Evolutionary conservation across 805 yeast species (phyloP), one percentile per base, ranked within the genome.

Genomic region (Hanseniaspora jakobsenii): DNA sequence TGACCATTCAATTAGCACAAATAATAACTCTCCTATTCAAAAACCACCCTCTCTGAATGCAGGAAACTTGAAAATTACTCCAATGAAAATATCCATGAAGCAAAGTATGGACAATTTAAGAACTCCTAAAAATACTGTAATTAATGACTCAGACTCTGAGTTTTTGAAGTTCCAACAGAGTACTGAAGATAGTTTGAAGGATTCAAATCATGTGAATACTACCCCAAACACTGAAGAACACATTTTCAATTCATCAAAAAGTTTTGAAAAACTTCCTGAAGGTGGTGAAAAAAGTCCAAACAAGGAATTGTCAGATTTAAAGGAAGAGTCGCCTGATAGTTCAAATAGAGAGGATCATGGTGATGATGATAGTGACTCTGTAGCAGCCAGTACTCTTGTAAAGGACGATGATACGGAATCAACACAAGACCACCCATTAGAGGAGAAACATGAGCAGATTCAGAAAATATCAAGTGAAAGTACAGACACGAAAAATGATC

Each of bases 131-230:
- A 38, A 45, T 9, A 30, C 32, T 7, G 37, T 27, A 27, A 27
- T 27, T 10, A 6, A 18, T 22, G 30, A 35, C 12, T 28, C 34
- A 16, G 47, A 47, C 9, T 27, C 36, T 7, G 41, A 37, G 16
- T 47, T 42, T 24, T 37, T 42, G 17, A 44, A 37, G 13, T 47
- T 44, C 12, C 41, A 46, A 22, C 28, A 44, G n/a, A 17, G 17
- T 18, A 21, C 38, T 24, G 31, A 23, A 21, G 17, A 34, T 4
- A 12, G 16, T 3, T 19, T 17, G 2, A 30, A 38, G 22, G 28
- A 30, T 7, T n/a, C 18, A 22, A 35, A 31, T 37, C 32, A 39
- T 24, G 29, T 17, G 12, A 26, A 39, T 16, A 3, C 18, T n/a
- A 2, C 24, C 16, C 14, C 6, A 7, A 24, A 10, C 6, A 7